A percentile compares a stretch with the other conserved stretches of the same genome.
phyloP scores from a whole-genome alignment of 2,329 filamentous ascomycete genomes.

The Xylariomycetidae sp. region DNA sequence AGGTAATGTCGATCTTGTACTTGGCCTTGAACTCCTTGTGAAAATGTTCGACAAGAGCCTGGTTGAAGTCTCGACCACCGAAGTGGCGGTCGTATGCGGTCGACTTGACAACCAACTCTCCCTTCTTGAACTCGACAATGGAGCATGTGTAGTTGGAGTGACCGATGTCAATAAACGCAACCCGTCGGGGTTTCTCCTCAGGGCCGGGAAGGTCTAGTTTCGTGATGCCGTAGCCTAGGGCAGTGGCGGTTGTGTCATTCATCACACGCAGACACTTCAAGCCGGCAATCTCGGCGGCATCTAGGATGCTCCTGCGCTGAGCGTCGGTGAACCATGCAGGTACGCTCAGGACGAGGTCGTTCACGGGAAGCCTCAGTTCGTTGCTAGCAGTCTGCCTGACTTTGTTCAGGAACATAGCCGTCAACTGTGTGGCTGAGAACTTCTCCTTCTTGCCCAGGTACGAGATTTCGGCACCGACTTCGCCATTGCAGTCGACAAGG shows the following conservation, averaged over 20 bases:
- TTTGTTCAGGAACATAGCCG: constrained; percentile 94
- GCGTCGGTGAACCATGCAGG: constrained; percentile 96
- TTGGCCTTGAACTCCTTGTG: constrained; percentile 95
- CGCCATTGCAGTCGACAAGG: constrained; percentile 85
- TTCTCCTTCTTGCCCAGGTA: constrained; percentile 93
- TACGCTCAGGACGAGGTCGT: constrained; percentile 89
- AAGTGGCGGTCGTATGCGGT: constrained; percentile 95
- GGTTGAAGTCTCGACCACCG: constrained; percentile 95
- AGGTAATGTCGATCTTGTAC: constrained; percentile 93
- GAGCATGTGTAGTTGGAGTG: constrained; percentile 95
- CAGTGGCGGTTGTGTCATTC: constrained; percentile 96
- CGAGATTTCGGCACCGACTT: constrained; percentile 88
- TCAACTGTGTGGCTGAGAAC: constrained; percentile 90
- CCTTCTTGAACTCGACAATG: constrained; percentile 95
- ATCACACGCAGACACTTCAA: constrained; percentile 90
- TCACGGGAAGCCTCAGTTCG: constrained; percentile 87
- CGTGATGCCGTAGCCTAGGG: constrained; percentile 95
- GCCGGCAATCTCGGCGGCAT: constrained; percentile 89
- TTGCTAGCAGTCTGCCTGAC: constrained; percentile 81
- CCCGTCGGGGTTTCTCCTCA: constrained; percentile 88
- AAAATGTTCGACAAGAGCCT: constrained; percentile 90
- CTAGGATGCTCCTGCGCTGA: constrained; percentile 83
- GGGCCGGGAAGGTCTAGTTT: constrained; percentile 82
- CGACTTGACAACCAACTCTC: constrained; percentile 88
- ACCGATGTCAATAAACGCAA: constrained; percentile 90